Evolutionary conservation across 164 flowering plant species (phyloP).

Genomic region (Stephania japonica): DNA sequence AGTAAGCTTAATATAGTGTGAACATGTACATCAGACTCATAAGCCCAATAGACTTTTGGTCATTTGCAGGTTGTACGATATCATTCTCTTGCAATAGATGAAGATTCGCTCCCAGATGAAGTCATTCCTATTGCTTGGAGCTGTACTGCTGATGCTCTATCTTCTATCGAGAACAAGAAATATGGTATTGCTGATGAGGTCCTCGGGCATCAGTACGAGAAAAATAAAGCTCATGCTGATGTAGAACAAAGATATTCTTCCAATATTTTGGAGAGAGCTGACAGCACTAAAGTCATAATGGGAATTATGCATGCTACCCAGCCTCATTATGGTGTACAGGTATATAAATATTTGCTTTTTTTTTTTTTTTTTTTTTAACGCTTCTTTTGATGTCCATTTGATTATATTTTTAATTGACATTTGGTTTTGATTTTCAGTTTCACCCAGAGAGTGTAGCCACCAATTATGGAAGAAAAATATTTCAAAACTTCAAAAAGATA

Average conservation of each 20-base stretch:
- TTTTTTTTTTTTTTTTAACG: not conserved
- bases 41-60: not conserved
- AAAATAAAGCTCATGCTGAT: conserved; percentile 9
- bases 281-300: conserved; percentile 55
- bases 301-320: conserved; percentile 79
- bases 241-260: conserved; percentile 21
- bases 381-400: not conserved
- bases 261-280: conserved; percentile 16
- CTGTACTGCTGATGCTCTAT: conserved; percentile 35
- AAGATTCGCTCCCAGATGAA: conserved; percentile 68
- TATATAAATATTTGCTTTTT: conserved; percentile 17
- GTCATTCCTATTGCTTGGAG: conserved; percentile 94
- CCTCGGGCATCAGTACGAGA: conserved; percentile 14
- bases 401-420: not conserved
- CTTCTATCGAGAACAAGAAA: conserved; percentile 37
- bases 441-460: conserved; percentile 99
- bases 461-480: conserved; percentile 64
- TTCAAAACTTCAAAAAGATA: conserved; percentile 73
- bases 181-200: conserved; percentile 20
- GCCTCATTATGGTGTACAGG: conserved; percentile 98
- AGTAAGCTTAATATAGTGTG: too few relatives aligned
- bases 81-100: conserved; percentile 86
- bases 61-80: conserved; percentile 85
- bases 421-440: conserved; percentile 48
- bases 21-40: too few relatives aligned